phyloP scores from a whole-genome alignment of 495 filamentous ascomycete species.

The Penicilliopsis zonata region DNA sequence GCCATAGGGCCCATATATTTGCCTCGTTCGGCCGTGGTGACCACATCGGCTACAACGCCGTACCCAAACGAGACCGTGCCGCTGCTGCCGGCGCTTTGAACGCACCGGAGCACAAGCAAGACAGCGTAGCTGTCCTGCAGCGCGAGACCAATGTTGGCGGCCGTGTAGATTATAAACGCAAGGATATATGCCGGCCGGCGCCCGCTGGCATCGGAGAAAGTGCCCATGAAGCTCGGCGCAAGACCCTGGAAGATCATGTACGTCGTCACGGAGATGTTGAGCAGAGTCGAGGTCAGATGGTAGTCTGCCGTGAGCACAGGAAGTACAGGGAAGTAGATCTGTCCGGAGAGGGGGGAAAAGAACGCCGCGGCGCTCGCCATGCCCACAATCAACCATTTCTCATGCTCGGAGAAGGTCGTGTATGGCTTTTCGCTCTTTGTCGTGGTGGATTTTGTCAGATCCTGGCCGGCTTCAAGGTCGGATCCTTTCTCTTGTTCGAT shows the following conservation, averaged over 20 bases:
- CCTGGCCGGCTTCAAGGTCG: too few species aligned
- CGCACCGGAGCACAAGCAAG: conserved; percentile 46
- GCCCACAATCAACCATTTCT: conserved; percentile 47
- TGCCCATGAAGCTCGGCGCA: conserved; percentile 45
- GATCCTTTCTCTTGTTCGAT: too few species aligned
- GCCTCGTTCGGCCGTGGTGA: conserved; percentile 45
- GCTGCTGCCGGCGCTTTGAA: conserved; percentile 48
- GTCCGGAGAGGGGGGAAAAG: conserved; percentile 53
- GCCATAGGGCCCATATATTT: conserved; percentile 40
- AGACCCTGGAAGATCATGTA: conserved; percentile 55
- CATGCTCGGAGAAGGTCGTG: conserved; percentile 41
- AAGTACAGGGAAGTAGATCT: conserved; percentile 64
- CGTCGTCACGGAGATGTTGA: conserved; percentile 57
- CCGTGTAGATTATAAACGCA: conserved; percentile 45
- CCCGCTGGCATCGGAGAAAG: conserved; percentile 47
- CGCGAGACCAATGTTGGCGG: conserved; percentile 52
- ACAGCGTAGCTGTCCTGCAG: conserved; percentile 47
- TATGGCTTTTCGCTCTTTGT: too few species aligned
- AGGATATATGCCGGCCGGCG: conserved; percentile 48
- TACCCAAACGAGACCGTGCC: conserved; percentile 43
- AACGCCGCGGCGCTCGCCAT: conserved; percentile 37
- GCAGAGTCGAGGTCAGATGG: conserved; percentile 40
- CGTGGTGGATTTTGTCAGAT: too few species aligned
- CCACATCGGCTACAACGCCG: conserved; percentile 50
- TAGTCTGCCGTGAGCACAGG: conserved; percentile 43